These are phyloP conservation scores for Cystobasidium slooffiae DNA, from an alignment of 1,284 basidiomycete genomes.

Conservation along the genomic window DNA sequence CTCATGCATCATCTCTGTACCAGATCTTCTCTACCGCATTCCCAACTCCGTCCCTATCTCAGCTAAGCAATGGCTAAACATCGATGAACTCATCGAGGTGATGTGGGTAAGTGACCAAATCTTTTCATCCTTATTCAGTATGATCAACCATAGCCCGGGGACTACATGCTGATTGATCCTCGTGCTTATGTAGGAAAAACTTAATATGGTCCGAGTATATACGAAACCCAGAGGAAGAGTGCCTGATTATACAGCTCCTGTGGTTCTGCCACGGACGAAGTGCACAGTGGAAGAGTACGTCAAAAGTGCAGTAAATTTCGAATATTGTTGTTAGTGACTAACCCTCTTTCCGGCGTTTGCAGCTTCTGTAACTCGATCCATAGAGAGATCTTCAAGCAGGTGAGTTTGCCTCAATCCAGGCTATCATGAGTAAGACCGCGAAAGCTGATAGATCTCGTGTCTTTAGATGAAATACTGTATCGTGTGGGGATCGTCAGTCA, in stretches of 20 bases:
- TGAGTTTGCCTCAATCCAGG: slow-evolving; percentile 67
- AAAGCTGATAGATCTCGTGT: not conserved
- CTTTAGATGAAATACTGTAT: slow-evolving; percentile 64
- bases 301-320: too few species aligned
- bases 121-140: too few species aligned
- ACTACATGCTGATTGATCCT: too few species aligned
- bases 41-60: slow-evolving; percentile 94
- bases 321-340: not conserved
- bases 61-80: slow-evolving; percentile 90
- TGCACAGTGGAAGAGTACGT: slow-evolving; percentile 71
- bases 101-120: slow-evolving; percentile 56
- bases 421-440: not conserved
- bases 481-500: slow-evolving; percentile 92
- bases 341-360: not conserved
- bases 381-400: slow-evolving; percentile 86
- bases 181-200: too few species aligned
- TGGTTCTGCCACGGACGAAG: slow-evolving; percentile 67
- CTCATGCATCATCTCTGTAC: slow-evolving; percentile 55
- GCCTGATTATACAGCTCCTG: slow-evolving; percentile 78
- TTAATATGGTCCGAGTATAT: slow-evolving; percentile 82
- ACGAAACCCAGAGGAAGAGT: slow-evolving; percentile 90
- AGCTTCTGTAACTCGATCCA: slow-evolving; percentile 70
- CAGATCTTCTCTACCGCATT: slow-evolving; percentile 80
- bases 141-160: too few species aligned
- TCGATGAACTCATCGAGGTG: slow-evolving; percentile 86